Conservation (phyloP, 805 yeast genomes). For the Metschnikowia arizonensis region DNA sequence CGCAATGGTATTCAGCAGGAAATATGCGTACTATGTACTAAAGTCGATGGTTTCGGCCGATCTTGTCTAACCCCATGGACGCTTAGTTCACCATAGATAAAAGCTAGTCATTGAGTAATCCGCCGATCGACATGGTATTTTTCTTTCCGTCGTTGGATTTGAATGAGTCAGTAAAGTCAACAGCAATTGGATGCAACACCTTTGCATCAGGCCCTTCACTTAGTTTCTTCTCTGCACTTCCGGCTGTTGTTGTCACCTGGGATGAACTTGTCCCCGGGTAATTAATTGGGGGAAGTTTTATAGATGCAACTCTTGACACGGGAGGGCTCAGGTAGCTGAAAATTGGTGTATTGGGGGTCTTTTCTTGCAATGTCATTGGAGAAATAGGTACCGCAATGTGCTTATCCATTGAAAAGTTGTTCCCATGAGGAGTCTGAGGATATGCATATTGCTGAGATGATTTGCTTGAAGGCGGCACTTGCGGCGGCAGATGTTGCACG, state of each 20-base stretch:
- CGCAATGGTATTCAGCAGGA: not conserved
- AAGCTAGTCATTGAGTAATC: slow-evolving; percentile 30
- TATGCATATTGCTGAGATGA: slow-evolving; percentile 3
- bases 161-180: slow-evolving; percentile 20
- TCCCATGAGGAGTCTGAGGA: not conserved
- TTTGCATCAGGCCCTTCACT: not conserved
- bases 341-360: not conserved
- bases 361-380: not conserved
- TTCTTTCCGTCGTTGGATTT: slow-evolving; percentile 13
- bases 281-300: slow-evolving; percentile 3
- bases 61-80: not conserved
- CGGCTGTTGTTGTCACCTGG: not conserved
- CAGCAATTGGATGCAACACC: slow-evolving; percentile 13
- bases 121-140: slow-evolving; percentile 36
- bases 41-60: not conserved
- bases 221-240: not conserved
- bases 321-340: not conserved
- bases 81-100: not conserved
- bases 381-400: slow-evolving; percentile 1
- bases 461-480: not conserved
- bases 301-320: not conserved
- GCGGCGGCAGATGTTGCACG: slow-evolving; percentile 2
- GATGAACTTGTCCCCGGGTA: not conserved
- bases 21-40: not conserved
- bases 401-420: not conserved